Evolutionary conservation across 2,329 filamentous ascomycete species (phyloP).

Genomic region (Hyphodiscus sp.): DNA sequence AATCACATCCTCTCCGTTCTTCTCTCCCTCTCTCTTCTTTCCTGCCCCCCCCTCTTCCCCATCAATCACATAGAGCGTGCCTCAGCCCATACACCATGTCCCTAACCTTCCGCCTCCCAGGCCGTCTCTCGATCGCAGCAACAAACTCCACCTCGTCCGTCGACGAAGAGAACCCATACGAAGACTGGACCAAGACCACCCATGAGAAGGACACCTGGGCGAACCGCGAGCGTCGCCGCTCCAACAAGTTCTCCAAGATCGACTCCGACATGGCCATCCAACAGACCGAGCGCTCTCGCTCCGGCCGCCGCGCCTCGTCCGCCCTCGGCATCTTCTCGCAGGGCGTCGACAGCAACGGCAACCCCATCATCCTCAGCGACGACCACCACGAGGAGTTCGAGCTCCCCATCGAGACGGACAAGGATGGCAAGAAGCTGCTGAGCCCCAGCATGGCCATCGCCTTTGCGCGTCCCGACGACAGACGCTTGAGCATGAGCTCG

Average conservation of each 20-base stretch:
- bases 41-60: background rate
- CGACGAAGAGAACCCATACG: conserved; percentile 7
- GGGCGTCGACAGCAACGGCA: background rate
- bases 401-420: background rate
- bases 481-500: background rate
- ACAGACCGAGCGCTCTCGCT: background rate
- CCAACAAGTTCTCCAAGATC: conserved; percentile 11
- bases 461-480: background rate
- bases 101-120: background rate
- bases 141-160: background rate
- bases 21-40: background rate
- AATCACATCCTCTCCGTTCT: background rate
- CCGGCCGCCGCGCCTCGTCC: background rate
- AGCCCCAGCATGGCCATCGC: background rate
- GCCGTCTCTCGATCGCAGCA: background rate
- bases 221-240: conserved; percentile 13
- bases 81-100: too few species aligned
- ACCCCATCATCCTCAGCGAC: background rate
- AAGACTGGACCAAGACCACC: conserved; percentile 18
- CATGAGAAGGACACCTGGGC: conserved; percentile 17
- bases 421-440: background rate
- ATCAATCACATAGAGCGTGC: too few species aligned
- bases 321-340: background rate
- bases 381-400: background rate
- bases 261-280: conserved; percentile 4